Evolutionary conservation across 352 stramenopile species (phyloP).

Genomic region (Pythium phragmitis): DNA sequence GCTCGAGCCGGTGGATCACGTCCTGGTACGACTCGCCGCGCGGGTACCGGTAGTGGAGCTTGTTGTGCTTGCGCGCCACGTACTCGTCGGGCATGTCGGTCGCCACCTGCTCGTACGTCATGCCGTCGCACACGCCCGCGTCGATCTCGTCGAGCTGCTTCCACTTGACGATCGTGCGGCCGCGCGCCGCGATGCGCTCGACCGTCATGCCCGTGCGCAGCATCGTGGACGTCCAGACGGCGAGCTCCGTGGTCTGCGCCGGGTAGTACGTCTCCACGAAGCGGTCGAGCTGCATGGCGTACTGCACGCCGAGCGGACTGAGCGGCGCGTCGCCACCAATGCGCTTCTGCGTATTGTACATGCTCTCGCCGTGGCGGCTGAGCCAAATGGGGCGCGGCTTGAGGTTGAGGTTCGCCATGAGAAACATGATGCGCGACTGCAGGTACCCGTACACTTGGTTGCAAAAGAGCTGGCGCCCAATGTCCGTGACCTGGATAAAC

Average conservation of each 20-base stretch:
- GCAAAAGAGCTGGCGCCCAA: constrained; percentile 79
- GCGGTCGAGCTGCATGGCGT: constrained; percentile 91
- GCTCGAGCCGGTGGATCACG: constrained; percentile 96
- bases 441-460: constrained; percentile 87
- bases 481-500: constrained; percentile 85
- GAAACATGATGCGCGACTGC: constrained; percentile 91
- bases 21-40: constrained; percentile 97
- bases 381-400: constrained; percentile 95
- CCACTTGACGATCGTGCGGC: constrained; percentile 79
- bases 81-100: constrained; percentile 95
- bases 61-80: constrained; percentile 88
- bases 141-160: constrained; percentile 96
- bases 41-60: constrained; percentile 86
- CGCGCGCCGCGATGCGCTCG: constrained; percentile 65
- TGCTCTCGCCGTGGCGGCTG: constrained; percentile 95
- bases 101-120: constrained; percentile 97
- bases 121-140: constrained; percentile 94
- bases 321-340: constrained; percentile 96
- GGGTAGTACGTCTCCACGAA: constrained; percentile 92
- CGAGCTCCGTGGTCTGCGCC: constrained; percentile 64
- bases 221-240: constrained; percentile 97
- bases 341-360: constrained; percentile 97
- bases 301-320: constrained; percentile 91
- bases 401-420: constrained; percentile 96
- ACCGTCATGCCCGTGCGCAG: constrained; percentile 96